Evolutionary conservation across 179 eudicot species (phyloP).

Genomic region (Kewa caespitosa): DNA sequence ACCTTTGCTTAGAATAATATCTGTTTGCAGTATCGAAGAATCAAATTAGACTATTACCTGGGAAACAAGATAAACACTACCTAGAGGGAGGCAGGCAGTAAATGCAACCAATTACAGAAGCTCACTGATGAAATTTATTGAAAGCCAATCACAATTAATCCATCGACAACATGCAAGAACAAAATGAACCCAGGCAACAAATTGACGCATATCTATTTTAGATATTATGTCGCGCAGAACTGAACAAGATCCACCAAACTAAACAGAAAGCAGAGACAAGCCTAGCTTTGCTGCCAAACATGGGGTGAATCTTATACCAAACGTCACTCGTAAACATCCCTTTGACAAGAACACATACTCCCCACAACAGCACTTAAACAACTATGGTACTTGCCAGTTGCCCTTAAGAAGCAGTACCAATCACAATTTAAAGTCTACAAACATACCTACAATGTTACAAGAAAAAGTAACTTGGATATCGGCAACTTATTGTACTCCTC

Average conservation of each 20-base stretch:
- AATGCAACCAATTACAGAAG: neutral
- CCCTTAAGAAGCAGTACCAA: too few relatives aligned
- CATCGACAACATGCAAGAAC: neutral
- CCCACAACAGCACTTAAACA: neutral
- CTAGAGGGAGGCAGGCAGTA: conserved; percentile 13
- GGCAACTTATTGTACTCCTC: neutral
- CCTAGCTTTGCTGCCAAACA: too few relatives aligned
- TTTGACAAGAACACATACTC: too few relatives aligned
- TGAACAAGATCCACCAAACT: neutral
- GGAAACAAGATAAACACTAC: neutral
- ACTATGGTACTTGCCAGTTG: too few relatives aligned
- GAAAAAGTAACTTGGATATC: neutral
- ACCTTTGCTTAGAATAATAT: conserved; percentile 60
- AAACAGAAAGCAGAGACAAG: neutral
- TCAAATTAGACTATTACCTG: conserved; percentile 22
- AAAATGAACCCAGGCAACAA: neutral
- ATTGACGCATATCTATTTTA: neutral
- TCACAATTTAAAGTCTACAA: too few relatives aligned
- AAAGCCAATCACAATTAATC: neutral
- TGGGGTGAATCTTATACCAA: too few relatives aligned
- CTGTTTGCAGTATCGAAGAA: conserved; percentile 55
- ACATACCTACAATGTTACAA: neutral
- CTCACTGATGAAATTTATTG: neutral
- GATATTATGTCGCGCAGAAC: neutral
- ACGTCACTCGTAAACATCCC: too few relatives aligned